These are phyloP conservation scores for Evansstolkia leycettana DNA, from an alignment of 495 filamentous ascomycete species.

Conservation along the genomic window DNA sequence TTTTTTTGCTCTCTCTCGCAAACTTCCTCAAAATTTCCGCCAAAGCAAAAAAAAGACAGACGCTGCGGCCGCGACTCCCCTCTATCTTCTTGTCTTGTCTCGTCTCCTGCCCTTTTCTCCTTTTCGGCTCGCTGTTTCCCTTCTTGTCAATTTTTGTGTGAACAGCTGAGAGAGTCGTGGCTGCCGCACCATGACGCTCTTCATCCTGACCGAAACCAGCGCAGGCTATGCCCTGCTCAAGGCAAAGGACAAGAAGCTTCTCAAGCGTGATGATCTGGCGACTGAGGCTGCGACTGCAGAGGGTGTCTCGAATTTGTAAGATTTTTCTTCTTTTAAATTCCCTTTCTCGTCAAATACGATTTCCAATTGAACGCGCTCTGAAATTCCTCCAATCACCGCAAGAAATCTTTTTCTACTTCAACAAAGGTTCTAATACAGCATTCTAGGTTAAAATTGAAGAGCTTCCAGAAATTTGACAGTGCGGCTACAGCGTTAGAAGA, in stretches of 20 bases:
- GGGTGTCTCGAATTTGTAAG: constrained; percentile 77
- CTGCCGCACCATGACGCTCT: constrained; percentile 52
- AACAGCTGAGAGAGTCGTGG: constrained; percentile 20
- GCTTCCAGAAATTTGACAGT: constrained; percentile 93
- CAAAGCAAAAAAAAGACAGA: constrained; percentile 5
- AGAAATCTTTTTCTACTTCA: too few species aligned
- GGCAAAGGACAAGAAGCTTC: constrained; percentile 92
- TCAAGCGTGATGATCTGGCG: constrained; percentile 69
- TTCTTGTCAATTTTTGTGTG: constrained; percentile 12
- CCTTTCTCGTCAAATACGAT: too few species aligned
- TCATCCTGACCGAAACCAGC: constrained; percentile 82
- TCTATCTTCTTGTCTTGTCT: too few species aligned
- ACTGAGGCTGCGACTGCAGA: constrained; percentile 68
- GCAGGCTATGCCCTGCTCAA: constrained; percentile 97
- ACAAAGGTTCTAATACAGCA: constrained; percentile 20
- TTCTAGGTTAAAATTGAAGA: constrained; percentile 79
- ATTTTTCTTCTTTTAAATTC: constrained; percentile 10
- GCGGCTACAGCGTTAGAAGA: constrained; percentile 78
- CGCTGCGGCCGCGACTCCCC: constrained; percentile 4
- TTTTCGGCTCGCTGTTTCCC: constrained; percentile 4
- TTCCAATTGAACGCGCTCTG: too few species aligned
- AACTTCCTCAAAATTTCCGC: constrained; percentile 15
- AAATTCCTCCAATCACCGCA: too few species aligned
- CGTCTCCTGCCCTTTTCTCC: too few species aligned
- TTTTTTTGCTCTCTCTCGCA: constrained; percentile 13